phyloP scores from a whole-genome alignment of 2,329 filamentous ascomycete genomes.

The Alternaria alternata region DNA sequence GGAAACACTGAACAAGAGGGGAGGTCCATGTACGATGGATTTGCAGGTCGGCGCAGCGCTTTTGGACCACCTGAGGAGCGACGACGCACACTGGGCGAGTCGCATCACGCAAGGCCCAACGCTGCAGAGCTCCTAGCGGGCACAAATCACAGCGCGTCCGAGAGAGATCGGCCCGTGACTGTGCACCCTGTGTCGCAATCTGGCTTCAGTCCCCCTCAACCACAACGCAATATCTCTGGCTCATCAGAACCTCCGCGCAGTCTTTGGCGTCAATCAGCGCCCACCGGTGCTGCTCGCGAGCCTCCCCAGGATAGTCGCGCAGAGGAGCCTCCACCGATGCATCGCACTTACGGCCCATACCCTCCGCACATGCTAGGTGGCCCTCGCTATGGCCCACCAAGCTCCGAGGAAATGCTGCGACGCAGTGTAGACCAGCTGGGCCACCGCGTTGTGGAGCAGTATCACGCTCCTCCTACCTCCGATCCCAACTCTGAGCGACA shows the following conservation, averaged over 20 bases:
- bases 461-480: slow-evolving; percentile 50
- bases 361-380: slow-evolving; percentile 32
- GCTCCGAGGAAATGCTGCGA: slow-evolving; percentile 43
- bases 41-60: slow-evolving; percentile 34
- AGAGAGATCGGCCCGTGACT: slow-evolving; percentile 48
- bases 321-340: slow-evolving; percentile 42
- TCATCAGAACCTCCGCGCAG: slow-evolving; percentile 33
- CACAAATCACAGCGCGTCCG: slow-evolving; percentile 26
- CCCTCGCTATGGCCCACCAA: slow-evolving; percentile 33
- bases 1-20: slow-evolving; percentile 35
- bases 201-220: slow-evolving; percentile 48
- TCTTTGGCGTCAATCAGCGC: slow-evolving; percentile 43
- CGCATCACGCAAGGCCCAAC: slow-evolving; percentile 45
- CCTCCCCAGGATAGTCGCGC: slow-evolving; percentile 32
- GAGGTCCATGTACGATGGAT: slow-evolving; percentile 32
- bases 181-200: slow-evolving; percentile 52
- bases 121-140: slow-evolving; percentile 42
- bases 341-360: slow-evolving; percentile 45
- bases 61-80: slow-evolving; percentile 46
- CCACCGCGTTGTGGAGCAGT: slow-evolving; percentile 49
- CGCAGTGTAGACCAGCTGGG: slow-evolving; percentile 44
- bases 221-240: slow-evolving; percentile 29
- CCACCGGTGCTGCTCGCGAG: slow-evolving; percentile 38
- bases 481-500: slow-evolving; percentile 49
- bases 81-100: slow-evolving; percentile 47